These are phyloP conservation scores for Fusarium solani-melongenae DNA, from an alignment of 2,329 filamentous ascomycete species.

Conservation along the genomic window DNA sequence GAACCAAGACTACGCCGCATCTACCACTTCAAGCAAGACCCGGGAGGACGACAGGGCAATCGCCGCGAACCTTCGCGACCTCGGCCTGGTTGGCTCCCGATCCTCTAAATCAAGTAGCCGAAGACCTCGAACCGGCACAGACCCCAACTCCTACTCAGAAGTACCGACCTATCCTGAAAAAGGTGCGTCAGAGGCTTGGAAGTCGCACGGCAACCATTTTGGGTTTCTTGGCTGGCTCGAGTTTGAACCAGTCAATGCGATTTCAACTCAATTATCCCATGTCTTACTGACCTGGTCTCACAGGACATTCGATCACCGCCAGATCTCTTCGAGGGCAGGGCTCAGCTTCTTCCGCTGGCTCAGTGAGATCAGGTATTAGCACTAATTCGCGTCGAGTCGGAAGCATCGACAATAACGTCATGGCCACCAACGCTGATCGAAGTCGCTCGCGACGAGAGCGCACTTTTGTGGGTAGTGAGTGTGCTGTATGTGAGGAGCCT, in stretches of 20 bases:
- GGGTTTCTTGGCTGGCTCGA: not conserved
- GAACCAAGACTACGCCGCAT: conserved; percentile 43
- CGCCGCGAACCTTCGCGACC: conserved; percentile 43
- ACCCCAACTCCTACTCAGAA: conserved; percentile 42
- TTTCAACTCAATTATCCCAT: not conserved
- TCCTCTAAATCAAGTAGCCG: conserved; percentile 34
- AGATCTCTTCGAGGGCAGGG: conserved; percentile 44
- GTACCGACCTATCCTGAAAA: conserved; percentile 54
- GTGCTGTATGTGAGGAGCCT: conserved; percentile 95
- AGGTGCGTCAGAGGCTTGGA: conserved; percentile 45
- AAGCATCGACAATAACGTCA: conserved; percentile 55
- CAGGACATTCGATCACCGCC: conserved; percentile 44
- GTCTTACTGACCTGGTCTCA: conserved; percentile 14
- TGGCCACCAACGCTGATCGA: conserved; percentile 70
- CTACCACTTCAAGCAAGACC: conserved; percentile 29
- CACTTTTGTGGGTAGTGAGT: conserved; percentile 95
- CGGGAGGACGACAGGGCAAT: conserved; percentile 37
- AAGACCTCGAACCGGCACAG: conserved; percentile 43
- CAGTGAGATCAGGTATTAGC: conserved; percentile 48
- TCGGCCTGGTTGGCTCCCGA: conserved; percentile 45
- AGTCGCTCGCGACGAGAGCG: conserved; percentile 85
- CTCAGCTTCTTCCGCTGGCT: conserved; percentile 48
- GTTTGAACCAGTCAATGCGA: not conserved
- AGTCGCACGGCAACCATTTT: not conserved
- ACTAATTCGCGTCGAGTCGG: conserved; percentile 50